A percentile compares a stretch with the other conserved stretches of the same genome.
Evolutionary conservation across 768 basidiomycete species (phyloP).

Genomic region (Leccinum barrowsii): DNA sequence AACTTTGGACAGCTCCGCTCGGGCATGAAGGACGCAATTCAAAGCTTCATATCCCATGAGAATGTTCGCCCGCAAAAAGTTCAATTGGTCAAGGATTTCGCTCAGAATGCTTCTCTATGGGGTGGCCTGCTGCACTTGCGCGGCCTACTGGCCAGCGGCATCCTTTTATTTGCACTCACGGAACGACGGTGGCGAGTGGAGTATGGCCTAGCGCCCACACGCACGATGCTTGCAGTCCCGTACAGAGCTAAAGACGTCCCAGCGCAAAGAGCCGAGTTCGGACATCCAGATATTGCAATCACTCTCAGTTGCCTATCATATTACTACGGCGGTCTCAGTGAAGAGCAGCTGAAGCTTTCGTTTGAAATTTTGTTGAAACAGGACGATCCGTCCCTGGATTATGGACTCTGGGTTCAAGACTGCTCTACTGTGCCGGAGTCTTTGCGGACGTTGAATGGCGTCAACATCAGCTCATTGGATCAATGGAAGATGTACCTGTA

Average conservation of each 20-base stretch:
- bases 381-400: slow-evolving; percentile 2
- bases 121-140: slow-evolving; percentile 17
- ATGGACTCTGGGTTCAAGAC: neutral
- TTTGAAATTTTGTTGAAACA: slow-evolving; percentile 1
- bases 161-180: slow-evolving; percentile 22
- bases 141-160: slow-evolving; percentile 28
- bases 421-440: neutral
- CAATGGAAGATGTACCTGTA: slow-evolving; percentile 1
- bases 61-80: neutral
- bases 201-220: slow-evolving; percentile 22
- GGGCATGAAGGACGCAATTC: neutral
- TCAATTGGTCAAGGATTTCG: neutral
- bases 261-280: slow-evolving; percentile 29
- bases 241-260: slow-evolving; percentile 36
- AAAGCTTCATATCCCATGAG: slow-evolving; percentile 7
- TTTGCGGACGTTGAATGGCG: neutral
- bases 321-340: slow-evolving; percentile 21
- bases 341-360: neutral
- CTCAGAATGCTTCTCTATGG: neutral
- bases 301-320: slow-evolving; percentile 32
- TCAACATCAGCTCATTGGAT: slow-evolving; percentile 9
- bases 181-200: slow-evolving; percentile 34
- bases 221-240: slow-evolving; percentile 27
- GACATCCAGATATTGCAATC: slow-evolving; percentile 34
- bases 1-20: neutral